phyloP scores from a whole-genome alignment of 495 filamentous ascomycete genomes.

The Xylaria flabelliformis region DNA sequence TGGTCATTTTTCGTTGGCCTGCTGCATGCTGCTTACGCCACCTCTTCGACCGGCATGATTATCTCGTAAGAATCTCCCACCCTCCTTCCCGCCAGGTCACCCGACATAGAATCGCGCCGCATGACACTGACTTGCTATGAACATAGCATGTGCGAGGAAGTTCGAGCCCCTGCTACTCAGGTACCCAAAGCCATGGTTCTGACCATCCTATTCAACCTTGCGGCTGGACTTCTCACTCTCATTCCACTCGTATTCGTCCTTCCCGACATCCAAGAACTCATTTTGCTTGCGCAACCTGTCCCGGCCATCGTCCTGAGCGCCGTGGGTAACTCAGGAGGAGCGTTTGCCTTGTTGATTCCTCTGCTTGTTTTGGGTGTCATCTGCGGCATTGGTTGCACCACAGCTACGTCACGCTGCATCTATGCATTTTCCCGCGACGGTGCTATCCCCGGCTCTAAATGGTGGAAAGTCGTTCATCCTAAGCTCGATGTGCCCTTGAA shows the following conservation, averaged over 20 bases:
- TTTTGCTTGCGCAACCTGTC: slow-evolving; percentile 52
- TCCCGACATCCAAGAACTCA: slow-evolving; percentile 51
- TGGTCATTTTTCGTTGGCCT: slow-evolving; percentile 59
- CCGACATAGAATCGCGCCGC: neutral
- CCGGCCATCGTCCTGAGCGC: slow-evolving; percentile 54
- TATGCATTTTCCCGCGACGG: slow-evolving; percentile 68
- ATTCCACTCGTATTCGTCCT: slow-evolving; percentile 59
- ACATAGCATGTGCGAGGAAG: slow-evolving; percentile 57
- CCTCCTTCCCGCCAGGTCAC: slow-evolving; percentile 3
- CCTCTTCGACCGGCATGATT: slow-evolving; percentile 61
- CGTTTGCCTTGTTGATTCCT: slow-evolving; percentile 55
- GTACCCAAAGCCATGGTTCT: slow-evolving; percentile 60
- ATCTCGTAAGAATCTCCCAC: slow-evolving; percentile 44
- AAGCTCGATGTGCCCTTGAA: slow-evolving; percentile 56
- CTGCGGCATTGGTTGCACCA: slow-evolving; percentile 67
- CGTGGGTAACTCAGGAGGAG: slow-evolving; percentile 52
- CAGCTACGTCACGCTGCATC: slow-evolving; percentile 63
- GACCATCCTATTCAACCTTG: slow-evolving; percentile 55
- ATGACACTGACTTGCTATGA: slow-evolving; percentile 16
- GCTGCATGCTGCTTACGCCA: slow-evolving; percentile 57
- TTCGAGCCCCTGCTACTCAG: slow-evolving; percentile 53
- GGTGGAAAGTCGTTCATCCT: slow-evolving; percentile 53
- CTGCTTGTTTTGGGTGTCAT: slow-evolving; percentile 60
- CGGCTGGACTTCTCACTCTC: slow-evolving; percentile 56
- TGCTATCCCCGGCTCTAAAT: slow-evolving; percentile 62